Evolutionary conservation across 1,284 basidiomycete species (phyloP).

Genomic region (Polyporus tsugae): DNA sequence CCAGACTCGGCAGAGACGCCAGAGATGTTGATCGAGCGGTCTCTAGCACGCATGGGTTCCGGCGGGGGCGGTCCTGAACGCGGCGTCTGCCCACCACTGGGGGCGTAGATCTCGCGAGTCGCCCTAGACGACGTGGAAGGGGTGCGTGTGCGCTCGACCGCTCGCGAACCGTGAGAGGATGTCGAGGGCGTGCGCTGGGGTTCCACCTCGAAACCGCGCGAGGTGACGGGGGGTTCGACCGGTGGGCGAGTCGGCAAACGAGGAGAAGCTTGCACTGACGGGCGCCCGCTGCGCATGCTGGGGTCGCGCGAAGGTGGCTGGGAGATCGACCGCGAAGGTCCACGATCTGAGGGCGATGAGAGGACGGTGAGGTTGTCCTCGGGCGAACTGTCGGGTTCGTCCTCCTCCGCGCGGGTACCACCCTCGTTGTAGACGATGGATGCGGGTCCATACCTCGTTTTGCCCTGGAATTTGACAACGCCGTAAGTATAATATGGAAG

Average conservation of each 20-base stretch:
- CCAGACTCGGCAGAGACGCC: constrained; percentile 42
- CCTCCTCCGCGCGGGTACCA: constrained; percentile 75
- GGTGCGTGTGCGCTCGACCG: constrained; percentile 13
- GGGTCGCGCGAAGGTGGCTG: constrained; percentile 42
- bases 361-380: constrained; percentile 43
- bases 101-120: constrained; percentile 31
- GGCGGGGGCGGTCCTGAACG: constrained; percentile 29
- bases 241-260: constrained; percentile 23
- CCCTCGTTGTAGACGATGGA: constrained; percentile 83
- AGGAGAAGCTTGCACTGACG: constrained; percentile 34
- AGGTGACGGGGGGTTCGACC: constrained; percentile 16
- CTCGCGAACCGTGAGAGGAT: constrained; percentile 14
- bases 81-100: constrained; percentile 20
- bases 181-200: constrained; percentile 32
- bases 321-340: constrained; percentile 35
- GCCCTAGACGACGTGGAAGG: constrained; percentile 26
- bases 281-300: constrained; percentile 27
- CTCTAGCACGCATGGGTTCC: constrained; percentile 34
- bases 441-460: constrained; percentile 74
- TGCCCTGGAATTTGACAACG: constrained; percentile 50
- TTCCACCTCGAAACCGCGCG: constrained; percentile 33
- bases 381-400: constrained; percentile 52
- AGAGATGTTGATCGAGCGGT: constrained; percentile 41
- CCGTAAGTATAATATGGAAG: neutral
- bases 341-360: constrained; percentile 37